Conservation (phyloP, 371 early-diverging fungal genomes). For the Syncephalis plumigaleata region DNA sequence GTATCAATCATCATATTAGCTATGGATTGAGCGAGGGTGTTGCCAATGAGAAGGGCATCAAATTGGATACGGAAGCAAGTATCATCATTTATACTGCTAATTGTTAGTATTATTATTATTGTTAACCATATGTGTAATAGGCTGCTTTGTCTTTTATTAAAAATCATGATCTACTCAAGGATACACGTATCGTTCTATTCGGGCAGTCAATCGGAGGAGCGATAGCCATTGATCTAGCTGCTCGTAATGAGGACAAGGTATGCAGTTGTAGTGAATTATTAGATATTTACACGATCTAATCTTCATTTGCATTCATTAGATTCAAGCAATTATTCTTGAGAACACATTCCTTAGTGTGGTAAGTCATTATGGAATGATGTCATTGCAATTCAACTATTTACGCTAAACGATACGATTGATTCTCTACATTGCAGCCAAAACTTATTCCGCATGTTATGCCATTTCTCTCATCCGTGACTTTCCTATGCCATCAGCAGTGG, state of each 20-base stretch:
- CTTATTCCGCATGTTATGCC: conserved; percentile 79
- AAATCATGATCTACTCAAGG: conserved; percentile 42
- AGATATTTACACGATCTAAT: neutral
- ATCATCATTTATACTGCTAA: neutral
- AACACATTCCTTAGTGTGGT: conserved; percentile 87
- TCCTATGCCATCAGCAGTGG: conserved; percentile 83
- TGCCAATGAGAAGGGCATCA: conserved; percentile 71
- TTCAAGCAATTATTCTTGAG: conserved; percentile 77
- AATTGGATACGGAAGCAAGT: conserved; percentile 66
- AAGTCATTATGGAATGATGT: conserved; percentile 11
- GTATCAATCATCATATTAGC: conserved; percentile 11
- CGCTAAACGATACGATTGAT: neutral
- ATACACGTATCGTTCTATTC: conserved; percentile 67
- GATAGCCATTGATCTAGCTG: conserved; percentile 75
- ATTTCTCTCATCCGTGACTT: conserved; percentile 39
- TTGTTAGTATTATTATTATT: neutral
- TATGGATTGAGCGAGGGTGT: conserved; percentile 82
- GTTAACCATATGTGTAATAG: conserved; percentile 11
- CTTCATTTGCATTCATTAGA: conserved; percentile 2
- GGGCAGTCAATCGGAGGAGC: conserved; percentile 98
- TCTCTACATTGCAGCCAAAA: conserved; percentile 39
- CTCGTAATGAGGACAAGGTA: conserved; percentile 43
- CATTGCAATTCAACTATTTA: neutral
- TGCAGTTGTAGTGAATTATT: neutral
- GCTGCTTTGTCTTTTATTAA: conserved; percentile 68